phyloP scores from a whole-genome alignment of 768 basidiomycete species.

The Hortiboletus flavorubellus region DNA sequence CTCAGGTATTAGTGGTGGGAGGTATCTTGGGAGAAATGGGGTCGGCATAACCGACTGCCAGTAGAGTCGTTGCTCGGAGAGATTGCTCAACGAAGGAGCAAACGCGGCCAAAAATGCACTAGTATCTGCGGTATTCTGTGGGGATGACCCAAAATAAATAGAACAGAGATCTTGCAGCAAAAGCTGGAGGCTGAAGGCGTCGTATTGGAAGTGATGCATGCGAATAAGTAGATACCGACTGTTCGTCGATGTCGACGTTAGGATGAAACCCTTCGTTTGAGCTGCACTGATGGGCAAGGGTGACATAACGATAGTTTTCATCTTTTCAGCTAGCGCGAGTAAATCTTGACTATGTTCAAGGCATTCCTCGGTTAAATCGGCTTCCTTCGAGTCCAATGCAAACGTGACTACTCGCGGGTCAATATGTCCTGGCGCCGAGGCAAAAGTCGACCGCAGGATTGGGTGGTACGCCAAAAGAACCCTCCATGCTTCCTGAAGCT shows the following conservation, averaged over 20 bases:
- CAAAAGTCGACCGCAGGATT: slow-evolving; percentile 44
- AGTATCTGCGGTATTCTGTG: slow-evolving; percentile 24
- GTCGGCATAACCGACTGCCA: slow-evolving; percentile 36
- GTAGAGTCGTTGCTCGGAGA: slow-evolving; percentile 28
- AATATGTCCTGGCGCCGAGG: slow-evolving; percentile 13
- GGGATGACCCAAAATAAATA: slow-evolving; percentile 30
- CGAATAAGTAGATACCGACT: slow-evolving; percentile 27
- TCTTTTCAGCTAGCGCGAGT: slow-evolving; percentile 13
- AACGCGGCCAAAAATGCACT: slow-evolving; percentile 29
- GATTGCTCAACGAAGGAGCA: slow-evolving; percentile 16
- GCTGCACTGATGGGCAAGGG: slow-evolving; percentile 20
- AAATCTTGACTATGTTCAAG: slow-evolving; percentile 8
- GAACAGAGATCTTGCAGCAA: slow-evolving; percentile 38
- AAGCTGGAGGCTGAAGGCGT: slow-evolving; percentile 44
- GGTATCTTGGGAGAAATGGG: slow-evolving; percentile 22
- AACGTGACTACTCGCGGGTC: slow-evolving; percentile 27
- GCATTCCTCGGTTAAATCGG: slow-evolving; percentile 5
- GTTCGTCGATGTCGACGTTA: slow-evolving; percentile 8
- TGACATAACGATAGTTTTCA: slow-evolving; percentile 21
- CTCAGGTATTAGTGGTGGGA: slow-evolving; percentile 21
- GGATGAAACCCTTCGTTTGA: slow-evolving; percentile 21
- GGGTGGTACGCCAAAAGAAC: slow-evolving; percentile 34
- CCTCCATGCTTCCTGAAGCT: slow-evolving; percentile 37
- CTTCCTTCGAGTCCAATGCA: slow-evolving; percentile 9
- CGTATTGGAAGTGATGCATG: slow-evolving; percentile 52